A percentile compares a stretch with the other conserved stretches of the same genome.
These are phyloP conservation scores for Trametes pubescens DNA, from an alignment of 1,284 basidiomycete species.

Conservation along the genomic window DNA sequence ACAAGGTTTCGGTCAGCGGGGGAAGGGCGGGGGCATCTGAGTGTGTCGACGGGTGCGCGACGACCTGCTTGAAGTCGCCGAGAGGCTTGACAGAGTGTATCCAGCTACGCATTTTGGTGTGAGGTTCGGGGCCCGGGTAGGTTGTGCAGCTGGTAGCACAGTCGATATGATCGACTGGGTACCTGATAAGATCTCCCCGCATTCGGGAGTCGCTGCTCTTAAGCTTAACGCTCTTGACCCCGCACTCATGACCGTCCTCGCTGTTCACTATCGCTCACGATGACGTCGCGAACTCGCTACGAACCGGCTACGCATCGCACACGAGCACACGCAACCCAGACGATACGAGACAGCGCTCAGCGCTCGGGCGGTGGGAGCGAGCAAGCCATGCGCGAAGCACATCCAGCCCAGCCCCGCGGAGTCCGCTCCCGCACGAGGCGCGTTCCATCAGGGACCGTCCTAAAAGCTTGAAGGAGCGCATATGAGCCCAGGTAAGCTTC, in stretches of 20 bases:
- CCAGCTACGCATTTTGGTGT: slow-evolving; percentile 29
- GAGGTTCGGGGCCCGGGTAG: background rate
- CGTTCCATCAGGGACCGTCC: slow-evolving; percentile 10
- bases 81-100: slow-evolving; percentile 31
- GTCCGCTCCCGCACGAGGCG: slow-evolving; percentile 29
- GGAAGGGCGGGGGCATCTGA: slow-evolving; percentile 47
- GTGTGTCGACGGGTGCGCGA: background rate
- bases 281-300: background rate
- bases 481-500: background rate
- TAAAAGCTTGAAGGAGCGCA: slow-evolving; percentile 26
- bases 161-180: background rate
- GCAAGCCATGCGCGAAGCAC: background rate
- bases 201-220: background rate
- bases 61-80: slow-evolving; percentile 19
- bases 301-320: background rate
- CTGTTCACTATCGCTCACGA: background rate
- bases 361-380: slow-evolving; percentile 1
- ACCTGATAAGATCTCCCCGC: slow-evolving; percentile 18
- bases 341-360: background rate
- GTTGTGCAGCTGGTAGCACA: background rate
- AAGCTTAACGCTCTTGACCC: background rate
- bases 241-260: background rate
- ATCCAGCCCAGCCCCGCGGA: slow-evolving; percentile 21
- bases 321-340: background rate
- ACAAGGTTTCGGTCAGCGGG: slow-evolving; percentile 45